A percentile compares a stretch with the other conserved stretches of the same genome.
These are phyloP conservation scores for Fraxinus sp. DNA, from an alignment of 305 asterid genomes.

Conservation along the genomic window DNA sequence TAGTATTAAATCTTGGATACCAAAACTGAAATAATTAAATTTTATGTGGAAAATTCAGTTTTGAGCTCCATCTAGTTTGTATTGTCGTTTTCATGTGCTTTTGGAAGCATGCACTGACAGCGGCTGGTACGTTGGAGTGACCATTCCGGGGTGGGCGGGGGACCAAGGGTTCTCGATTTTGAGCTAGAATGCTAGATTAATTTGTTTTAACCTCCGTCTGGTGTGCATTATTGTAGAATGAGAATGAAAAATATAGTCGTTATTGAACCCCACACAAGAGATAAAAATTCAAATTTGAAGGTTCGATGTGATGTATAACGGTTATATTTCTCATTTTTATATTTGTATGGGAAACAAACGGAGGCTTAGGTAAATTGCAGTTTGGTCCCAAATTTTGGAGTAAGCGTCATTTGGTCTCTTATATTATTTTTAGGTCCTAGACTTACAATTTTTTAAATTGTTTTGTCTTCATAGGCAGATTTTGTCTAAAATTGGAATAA, in stretches of 20 bases:
- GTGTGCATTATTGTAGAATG: too few relatives aligned
- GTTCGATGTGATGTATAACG: too few relatives aligned
- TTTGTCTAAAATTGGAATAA: background rate
- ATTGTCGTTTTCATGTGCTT: background rate
- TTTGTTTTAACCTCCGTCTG: background rate
- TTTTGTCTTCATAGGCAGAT: background rate
- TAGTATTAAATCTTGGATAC: background rate
- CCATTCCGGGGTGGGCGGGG: background rate
- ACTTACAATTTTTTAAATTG: background rate
- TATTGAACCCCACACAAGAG: too few relatives aligned
- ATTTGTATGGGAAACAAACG: too few relatives aligned
- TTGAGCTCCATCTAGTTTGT: background rate
- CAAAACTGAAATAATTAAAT: background rate
- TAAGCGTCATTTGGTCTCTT: background rate
- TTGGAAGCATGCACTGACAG: slow-evolving; percentile 7
- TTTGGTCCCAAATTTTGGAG: background rate
- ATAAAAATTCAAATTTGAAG: too few relatives aligned
- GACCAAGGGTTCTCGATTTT: background rate
- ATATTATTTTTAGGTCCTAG: background rate
- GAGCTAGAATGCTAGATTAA: background rate
- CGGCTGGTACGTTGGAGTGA: background rate
- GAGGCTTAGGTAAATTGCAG: background rate
- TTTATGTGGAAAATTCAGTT: background rate
- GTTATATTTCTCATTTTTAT: too few relatives aligned
- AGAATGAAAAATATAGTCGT: too few relatives aligned